Evolutionary conservation across 2,329 filamentous ascomycete genomes (phyloP).

Genomic region (Calonectria ilicicola): DNA sequence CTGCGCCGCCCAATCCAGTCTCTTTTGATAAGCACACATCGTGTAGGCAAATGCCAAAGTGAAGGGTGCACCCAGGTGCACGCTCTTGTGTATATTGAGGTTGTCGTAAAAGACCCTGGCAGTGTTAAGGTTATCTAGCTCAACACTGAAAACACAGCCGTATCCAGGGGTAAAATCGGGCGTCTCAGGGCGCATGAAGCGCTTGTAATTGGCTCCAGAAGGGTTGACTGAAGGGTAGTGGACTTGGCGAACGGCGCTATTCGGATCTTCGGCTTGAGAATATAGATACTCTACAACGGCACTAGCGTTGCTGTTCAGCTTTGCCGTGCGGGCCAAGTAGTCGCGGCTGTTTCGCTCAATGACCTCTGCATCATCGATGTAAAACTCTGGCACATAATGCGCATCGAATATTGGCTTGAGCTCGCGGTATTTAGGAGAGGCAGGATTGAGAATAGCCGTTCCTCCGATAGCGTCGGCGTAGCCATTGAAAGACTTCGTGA

Average conservation of each 20-base stretch:
- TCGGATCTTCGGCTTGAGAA: neutral
- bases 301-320: neutral
- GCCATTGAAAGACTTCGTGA: neutral
- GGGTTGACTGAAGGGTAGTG: neutral
- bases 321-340: neutral
- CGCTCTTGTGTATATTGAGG: neutral
- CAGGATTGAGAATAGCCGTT: neutral
- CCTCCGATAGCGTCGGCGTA: neutral
- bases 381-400: neutral
- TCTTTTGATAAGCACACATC: neutral
- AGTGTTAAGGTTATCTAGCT: neutral
- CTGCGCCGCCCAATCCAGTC: neutral
- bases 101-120: neutral
- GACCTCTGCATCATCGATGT: neutral
- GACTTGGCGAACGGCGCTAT: neutral
- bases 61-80: neutral
- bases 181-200: neutral
- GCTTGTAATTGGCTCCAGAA: neutral
- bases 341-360: neutral
- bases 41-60: neutral
- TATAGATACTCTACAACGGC: neutral
- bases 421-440: neutral
- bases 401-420: neutral
- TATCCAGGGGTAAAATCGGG: neutral
- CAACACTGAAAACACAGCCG: neutral